phyloP scores from a whole-genome alignment of 2,329 filamentous ascomycete species.

The Tolypocladium tundrense region DNA sequence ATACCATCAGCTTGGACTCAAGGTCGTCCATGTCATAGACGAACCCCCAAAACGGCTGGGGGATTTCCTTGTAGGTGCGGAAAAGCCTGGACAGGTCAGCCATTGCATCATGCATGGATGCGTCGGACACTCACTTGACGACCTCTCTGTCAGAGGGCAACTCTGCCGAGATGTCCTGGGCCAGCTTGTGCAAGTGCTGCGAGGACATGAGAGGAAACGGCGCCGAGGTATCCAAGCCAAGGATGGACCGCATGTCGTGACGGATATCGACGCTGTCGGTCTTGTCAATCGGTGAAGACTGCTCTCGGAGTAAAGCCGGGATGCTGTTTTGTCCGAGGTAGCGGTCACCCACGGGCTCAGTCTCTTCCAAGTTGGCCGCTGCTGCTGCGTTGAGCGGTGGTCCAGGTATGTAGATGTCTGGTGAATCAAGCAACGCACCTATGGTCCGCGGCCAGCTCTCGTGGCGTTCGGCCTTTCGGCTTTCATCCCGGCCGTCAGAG shows the following conservation, averaged over 20 bases:
- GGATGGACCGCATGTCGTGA: slow-evolving; percentile 55
- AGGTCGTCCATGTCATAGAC: slow-evolving; percentile 57
- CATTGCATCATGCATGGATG: background rate
- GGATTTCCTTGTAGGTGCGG: slow-evolving; percentile 56
- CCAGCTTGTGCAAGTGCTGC: slow-evolving; percentile 48
- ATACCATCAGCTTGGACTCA: slow-evolving; percentile 53
- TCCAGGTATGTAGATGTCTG: background rate
- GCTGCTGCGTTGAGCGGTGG: slow-evolving; percentile 10
- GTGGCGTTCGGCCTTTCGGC: slow-evolving; percentile 24
- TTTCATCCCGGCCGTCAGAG: slow-evolving; percentile 19
- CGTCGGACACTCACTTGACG: slow-evolving; percentile 44
- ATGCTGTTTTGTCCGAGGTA: slow-evolving; percentile 61
- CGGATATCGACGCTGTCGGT: slow-evolving; percentile 47
- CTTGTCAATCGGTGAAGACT: slow-evolving; percentile 42
- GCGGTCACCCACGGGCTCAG: slow-evolving; percentile 45
- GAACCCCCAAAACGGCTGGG: slow-evolving; percentile 59
- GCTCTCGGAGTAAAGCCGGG: slow-evolving; percentile 53
- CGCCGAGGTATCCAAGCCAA: slow-evolving; percentile 55
- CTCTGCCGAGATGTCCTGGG: slow-evolving; percentile 49
- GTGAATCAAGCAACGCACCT: slow-evolving; percentile 16
- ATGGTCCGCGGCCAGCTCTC: slow-evolving; percentile 33
- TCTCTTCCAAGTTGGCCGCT: slow-evolving; percentile 37
- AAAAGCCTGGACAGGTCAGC: slow-evolving; percentile 37
- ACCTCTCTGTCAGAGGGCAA: slow-evolving; percentile 56
- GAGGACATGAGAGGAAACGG: slow-evolving; percentile 59